Base-by-base conservation (phyloP, 1,139 yeast genomes). In the Starmera stellimalicola region DNA sequence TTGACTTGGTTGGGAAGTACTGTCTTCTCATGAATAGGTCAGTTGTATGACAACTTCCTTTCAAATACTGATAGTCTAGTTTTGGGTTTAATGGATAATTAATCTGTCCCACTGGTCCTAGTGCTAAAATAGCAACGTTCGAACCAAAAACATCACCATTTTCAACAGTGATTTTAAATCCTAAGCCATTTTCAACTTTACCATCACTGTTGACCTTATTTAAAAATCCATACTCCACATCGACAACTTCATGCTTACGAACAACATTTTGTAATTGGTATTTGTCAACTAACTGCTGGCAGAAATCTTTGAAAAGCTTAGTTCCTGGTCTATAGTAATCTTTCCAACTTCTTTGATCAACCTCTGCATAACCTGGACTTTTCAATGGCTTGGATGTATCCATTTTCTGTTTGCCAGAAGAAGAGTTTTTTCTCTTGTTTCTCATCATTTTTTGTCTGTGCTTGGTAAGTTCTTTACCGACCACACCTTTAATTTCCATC, bases 271-370 rank as follows among this genome's bases (percentile, higher is more conserved):
- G 40, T 10, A 68, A 50, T 2, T 48, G 35, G 41, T 66, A 67
- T 8, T 70, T 42, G 3, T 51, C 46, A 4, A 63, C 46, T 5
- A 68, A 48, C 22, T 55, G 62, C 5, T 50, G 40, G 39, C 73
- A 68, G 38, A 58, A 65, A 39, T 64, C 68, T 20, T 47, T 49
- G 43, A 67, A 68, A 12, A 68, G 47, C 10, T 45, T 45, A 0
- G 71, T 62, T 0, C 68, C 59, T 0, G 73, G 73, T 11, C 72
- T 51, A 41, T 65, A 67, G 40, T 64, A 68, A 40, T 68, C 73
- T 32, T 59, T 57, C 57, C 66, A 60, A 38, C 65, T 70, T 32
- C 73, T 49, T 66, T 63, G 62, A 40, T 67, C 65, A 31, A 66
- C 56, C 39, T 65, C 42, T 4, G 37, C 40, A 14, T 32, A 24